phyloP scores from a whole-genome alignment of 306 rosid species.

The Purshia tridentata region DNA sequence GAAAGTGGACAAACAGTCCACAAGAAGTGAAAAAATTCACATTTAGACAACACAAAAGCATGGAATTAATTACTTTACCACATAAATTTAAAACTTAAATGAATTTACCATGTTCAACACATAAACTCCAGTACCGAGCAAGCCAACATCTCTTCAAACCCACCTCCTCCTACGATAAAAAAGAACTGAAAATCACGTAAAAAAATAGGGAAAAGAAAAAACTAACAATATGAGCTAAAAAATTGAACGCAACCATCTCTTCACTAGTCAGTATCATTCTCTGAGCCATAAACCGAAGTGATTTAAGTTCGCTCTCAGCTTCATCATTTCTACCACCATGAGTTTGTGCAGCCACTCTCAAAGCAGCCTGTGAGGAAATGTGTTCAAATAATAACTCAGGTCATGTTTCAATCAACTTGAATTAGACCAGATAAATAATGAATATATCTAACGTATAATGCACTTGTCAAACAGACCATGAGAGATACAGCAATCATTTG shows the following conservation, averaged over 20 bases:
- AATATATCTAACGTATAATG: too few species aligned
- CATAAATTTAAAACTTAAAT: conserved; percentile 19
- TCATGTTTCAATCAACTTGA: neutral
- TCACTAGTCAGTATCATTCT: conserved; percentile 79
- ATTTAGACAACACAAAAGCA: conserved; percentile 6
- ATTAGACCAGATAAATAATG: neutral
- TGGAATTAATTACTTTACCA: neutral
- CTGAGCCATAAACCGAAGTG: conserved; percentile 55
- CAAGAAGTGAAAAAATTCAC: neutral
- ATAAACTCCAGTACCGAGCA: conserved; percentile 87
- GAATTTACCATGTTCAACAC: conserved; percentile 61
- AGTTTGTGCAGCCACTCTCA: conserved; percentile 54
- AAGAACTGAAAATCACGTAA: conserved; percentile 34
- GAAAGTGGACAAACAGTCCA: too few species aligned
- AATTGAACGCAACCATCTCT: conserved; percentile 63
- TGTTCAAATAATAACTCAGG: neutral
- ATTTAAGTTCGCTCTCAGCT: conserved; percentile 46
- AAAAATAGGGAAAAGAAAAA: conserved; percentile 16
- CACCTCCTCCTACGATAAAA: conserved; percentile 77
- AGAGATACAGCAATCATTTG: too few species aligned
- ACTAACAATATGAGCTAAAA: conserved; percentile 6
- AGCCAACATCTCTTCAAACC: conserved; percentile 97
- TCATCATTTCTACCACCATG: conserved; percentile 53
- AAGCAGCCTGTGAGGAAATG: conserved; percentile 63
- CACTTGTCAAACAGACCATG: too few species aligned